Conservation (phyloP, 2,329 filamentous ascomycete genomes). For the Penicillium freii region DNA sequence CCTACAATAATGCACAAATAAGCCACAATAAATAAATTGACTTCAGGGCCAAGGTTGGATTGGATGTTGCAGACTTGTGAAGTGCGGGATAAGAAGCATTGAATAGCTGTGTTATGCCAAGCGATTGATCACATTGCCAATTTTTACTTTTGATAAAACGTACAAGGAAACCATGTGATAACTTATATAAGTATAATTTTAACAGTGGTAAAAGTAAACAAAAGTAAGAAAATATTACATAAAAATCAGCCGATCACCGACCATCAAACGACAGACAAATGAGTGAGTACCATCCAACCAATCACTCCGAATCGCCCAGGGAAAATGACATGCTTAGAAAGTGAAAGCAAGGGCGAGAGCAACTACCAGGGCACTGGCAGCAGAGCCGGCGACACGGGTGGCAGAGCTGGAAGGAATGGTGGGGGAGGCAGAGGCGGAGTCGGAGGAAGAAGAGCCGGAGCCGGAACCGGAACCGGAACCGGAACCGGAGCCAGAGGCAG, state of each 20-base stretch:
- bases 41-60: too few relatives aligned
- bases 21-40: too few relatives aligned
- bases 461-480: slow-evolving; percentile 8
- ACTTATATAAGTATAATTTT: not conserved
- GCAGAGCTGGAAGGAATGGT: slow-evolving; percentile 16
- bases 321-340: slow-evolving; percentile 15
- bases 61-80: too few relatives aligned
- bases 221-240: slow-evolving; percentile 12
- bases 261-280: slow-evolving; percentile 1
- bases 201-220: not conserved
- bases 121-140: too few relatives aligned
- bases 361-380: slow-evolving; percentile 20
- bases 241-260: slow-evolving; percentile 7
- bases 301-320: slow-evolving; percentile 15
- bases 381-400: slow-evolving; percentile 15
- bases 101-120: too few relatives aligned
- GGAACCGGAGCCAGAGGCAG: slow-evolving; percentile 6
- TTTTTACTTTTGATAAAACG: not conserved
- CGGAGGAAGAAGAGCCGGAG: slow-evolving; percentile 12
- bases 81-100: too few relatives aligned
- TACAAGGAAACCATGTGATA: not conserved
- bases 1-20: too few relatives aligned
- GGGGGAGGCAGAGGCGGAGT: slow-evolving; percentile 12
- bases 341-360: slow-evolving; percentile 23
- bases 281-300: slow-evolving; percentile 11